phyloP scores from a whole-genome alignment of 2,329 filamentous ascomycete genomes.

The Cercospora zeina region DNA sequence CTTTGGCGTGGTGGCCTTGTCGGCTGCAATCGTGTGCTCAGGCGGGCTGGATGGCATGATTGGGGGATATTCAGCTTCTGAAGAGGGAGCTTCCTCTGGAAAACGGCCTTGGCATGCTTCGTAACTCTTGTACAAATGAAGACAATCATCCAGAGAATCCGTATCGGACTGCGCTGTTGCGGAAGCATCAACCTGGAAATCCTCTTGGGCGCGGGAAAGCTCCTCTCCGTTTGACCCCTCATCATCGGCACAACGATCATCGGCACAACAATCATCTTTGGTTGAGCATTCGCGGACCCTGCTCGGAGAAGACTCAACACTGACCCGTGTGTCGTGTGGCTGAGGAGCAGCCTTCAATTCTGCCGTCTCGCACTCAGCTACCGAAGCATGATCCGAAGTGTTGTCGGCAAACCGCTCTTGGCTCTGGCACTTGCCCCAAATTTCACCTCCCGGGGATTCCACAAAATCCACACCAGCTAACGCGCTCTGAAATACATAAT shows the following conservation, averaged over 20 bases:
- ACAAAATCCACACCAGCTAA: conserved; percentile 21
- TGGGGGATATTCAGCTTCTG: background rate
- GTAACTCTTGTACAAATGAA: conserved; percentile 23
- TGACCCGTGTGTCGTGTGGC: background rate
- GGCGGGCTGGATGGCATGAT: background rate
- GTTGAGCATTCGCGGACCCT: background rate
- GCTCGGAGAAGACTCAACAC: background rate
- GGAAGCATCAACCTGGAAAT: background rate
- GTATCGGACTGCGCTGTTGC: background rate
- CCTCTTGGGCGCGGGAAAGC: background rate
- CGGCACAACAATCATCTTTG: background rate
- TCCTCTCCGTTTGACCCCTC: background rate
- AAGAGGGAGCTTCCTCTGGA: conserved; percentile 7
- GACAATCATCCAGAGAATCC: conserved; percentile 20
- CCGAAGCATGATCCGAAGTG: background rate
- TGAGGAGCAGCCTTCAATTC: background rate
- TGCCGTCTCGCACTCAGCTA: background rate
- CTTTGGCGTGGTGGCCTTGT: background rate
- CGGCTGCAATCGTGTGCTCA: background rate
- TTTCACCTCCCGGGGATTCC: background rate
- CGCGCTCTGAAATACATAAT: conserved; percentile 27
- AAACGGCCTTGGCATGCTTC: conserved; percentile 11
- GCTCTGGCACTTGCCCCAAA: background rate
- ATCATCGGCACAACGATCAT: background rate
- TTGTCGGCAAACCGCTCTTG: background rate